These are phyloP conservation scores for Dipsacomyces acuminosporus DNA, from an alignment of 371 early-diverging fungal species.

Conservation along the genomic window DNA sequence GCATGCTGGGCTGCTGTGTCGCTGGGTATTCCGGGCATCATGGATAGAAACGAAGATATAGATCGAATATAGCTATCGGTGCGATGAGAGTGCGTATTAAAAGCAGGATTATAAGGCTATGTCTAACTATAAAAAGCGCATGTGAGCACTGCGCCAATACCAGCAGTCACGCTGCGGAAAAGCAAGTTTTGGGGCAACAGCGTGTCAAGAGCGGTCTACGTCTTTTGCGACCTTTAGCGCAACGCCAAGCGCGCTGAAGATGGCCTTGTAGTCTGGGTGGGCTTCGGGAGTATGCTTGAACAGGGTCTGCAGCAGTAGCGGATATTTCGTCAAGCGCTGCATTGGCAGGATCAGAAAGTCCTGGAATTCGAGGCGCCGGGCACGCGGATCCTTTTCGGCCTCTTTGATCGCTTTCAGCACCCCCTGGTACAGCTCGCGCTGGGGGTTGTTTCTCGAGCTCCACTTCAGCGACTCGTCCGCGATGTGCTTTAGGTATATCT, in stretches of 20 bases:
- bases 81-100: too few species aligned
- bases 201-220: too few species aligned
- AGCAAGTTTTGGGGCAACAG: too few species aligned
- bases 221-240: too few species aligned
- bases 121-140: too few species aligned
- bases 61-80: too few species aligned
- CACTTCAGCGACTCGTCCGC: conserved; percentile 38
- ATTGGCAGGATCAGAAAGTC: conserved; percentile 52
- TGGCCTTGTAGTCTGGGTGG: too few species aligned
- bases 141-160: too few species aligned
- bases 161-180: too few species aligned
- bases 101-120: too few species aligned
- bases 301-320: conserved; percentile 54
- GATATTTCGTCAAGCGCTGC: conserved; percentile 59
- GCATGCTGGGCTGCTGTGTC: neutral
- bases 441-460: conserved; percentile 32
- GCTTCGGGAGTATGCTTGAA: conserved; percentile 11
- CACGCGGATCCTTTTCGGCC: conserved; percentile 8
- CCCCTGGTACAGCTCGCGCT: conserved; percentile 38
- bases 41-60: too few species aligned
- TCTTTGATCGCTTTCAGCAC: conserved; percentile 27
- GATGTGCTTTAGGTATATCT: conserved; percentile 50
- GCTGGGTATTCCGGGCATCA: neutral
- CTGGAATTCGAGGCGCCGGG: conserved; percentile 45
- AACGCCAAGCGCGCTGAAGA: too few species aligned